Percentiles rank a stretch among this genome's conserved stretches.
phyloP scores from a whole-genome alignment of 352 stramenopile genomes.

The Pythium vanterpoolii region DNA sequence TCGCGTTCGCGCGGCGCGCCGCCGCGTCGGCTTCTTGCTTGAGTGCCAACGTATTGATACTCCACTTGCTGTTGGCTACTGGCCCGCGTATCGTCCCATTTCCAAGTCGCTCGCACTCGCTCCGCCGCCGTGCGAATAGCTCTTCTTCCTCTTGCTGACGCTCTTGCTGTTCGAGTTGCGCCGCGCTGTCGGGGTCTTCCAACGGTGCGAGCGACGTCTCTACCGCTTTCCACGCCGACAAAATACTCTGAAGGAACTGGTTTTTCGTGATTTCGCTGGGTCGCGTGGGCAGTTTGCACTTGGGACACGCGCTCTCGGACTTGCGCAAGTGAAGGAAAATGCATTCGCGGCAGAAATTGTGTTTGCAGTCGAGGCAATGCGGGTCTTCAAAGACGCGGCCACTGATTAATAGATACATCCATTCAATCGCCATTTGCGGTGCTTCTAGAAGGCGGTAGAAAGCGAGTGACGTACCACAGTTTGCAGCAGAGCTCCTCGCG shows the following conservation, averaged over 20 bases:
- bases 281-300: slow-evolving; percentile 65
- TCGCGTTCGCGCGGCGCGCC: slow-evolving; percentile 22
- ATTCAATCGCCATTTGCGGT: background rate
- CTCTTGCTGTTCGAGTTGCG: slow-evolving; percentile 16
- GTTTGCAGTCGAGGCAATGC: slow-evolving; percentile 84
- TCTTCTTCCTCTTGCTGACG: slow-evolving; percentile 23
- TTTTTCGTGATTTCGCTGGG: slow-evolving; percentile 82
- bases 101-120: background rate
- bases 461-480: slow-evolving; percentile 47
- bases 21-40: slow-evolving; percentile 41
- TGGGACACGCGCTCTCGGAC: slow-evolving; percentile 59
- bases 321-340: slow-evolving; percentile 64
- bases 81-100: slow-evolving; percentile 23
- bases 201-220: slow-evolving; percentile 54
- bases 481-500: slow-evolving; percentile 76
- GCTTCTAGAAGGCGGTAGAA: background rate
- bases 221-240: slow-evolving; percentile 72
- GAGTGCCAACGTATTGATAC: slow-evolving; percentile 64
- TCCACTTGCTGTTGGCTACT: slow-evolving; percentile 65
- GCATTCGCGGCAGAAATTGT: slow-evolving; percentile 84
- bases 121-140: background rate
- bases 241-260: slow-evolving; percentile 83
- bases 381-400: slow-evolving; percentile 73
- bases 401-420: slow-evolving; percentile 25
- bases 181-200: slow-evolving; percentile 34